Evolutionary conservation across 164 flowering plant genomes (phyloP), one percentile per base, ranked within the genome.

Genomic region (Vitis riparia): DNA sequence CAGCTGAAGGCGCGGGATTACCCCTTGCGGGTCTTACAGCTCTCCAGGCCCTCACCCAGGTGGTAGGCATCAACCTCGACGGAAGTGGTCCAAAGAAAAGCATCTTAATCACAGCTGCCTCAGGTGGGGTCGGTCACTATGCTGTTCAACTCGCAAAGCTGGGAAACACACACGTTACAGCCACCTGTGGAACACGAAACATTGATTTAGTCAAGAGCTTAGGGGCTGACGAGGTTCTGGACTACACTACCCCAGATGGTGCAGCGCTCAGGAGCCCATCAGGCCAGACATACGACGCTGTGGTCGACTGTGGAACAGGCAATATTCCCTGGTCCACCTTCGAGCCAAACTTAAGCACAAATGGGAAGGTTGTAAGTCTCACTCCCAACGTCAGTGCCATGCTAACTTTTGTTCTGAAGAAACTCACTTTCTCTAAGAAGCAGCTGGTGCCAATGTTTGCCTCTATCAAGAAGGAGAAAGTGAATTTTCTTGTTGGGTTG

Each of bases 91-190:
- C 47, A 5, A 23, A 23, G 37, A 67, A 69, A 49, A 83, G 79
- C 68, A 68, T 83, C 73, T 6, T 83, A 13, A 29, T 83, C 52
- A 83, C 83, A 6, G 83, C 81, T 58, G 86, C 81, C 27, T 83
- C 86, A 1, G 86, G 84, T 15, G 84, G 83, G 17, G 82, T 80
- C 0, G 44, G 44, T 6, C 44, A 32, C 8, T 32, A 32, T 6
- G 44, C 44, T 6, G 44, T 32, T 6, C 44, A 32, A 32, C 44
- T 32, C 44, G 44, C 44, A 4, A 32, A 32, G 44, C 44, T 32
- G 6, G 44, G 7, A 6, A 32, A 32, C 27, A 23, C 27, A 6
- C 44, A 32, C 44, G 44, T 32, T 6, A 32, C 44, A 23, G 44
- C 44, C 44, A 6, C 44, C 44, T 32, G 44, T 6, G 44, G 6